Percentiles rank a stretch among this genome's conserved stretches.
These are phyloP conservation scores for Phytophthora pseudosyringae DNA, from an alignment of 352 stramenopile species.

Conservation along the genomic window DNA sequence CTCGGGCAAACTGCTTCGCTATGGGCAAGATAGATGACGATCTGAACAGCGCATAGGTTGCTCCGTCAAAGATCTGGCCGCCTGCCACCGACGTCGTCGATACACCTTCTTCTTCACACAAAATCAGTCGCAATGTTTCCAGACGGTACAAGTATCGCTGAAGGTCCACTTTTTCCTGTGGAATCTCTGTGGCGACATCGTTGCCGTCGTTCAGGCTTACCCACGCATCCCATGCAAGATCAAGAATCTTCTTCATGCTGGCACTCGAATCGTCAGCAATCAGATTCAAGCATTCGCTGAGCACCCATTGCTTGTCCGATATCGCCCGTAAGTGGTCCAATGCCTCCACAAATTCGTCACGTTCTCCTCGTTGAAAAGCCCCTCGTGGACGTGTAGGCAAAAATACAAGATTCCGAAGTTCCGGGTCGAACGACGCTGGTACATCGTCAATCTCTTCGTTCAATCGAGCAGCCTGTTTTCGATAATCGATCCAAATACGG, in stretches of 20 bases:
- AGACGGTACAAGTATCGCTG: constrained; percentile 53
- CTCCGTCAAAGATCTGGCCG: constrained; percentile 56
- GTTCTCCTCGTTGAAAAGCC: constrained; percentile 21
- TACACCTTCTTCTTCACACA: constrained; percentile 38
- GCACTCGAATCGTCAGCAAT: constrained; percentile 47
- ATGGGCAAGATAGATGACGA: constrained; percentile 39
- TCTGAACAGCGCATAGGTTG: constrained; percentile 37
- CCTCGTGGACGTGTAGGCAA: constrained; percentile 22
- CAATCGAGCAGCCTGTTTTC: constrained; percentile 20
- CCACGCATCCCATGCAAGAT: constrained; percentile 45
- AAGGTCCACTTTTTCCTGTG: constrained; percentile 31
- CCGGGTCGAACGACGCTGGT: not conserved
- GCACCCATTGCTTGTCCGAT: constrained; percentile 55
- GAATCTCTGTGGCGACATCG: constrained; percentile 13
- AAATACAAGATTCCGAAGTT: constrained; percentile 20
- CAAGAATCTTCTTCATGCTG: constrained; percentile 72
- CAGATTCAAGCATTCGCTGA: constrained; percentile 49
- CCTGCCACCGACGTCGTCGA: constrained; percentile 18
- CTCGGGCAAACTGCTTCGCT: constrained; percentile 53
- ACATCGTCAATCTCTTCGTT: not conserved
- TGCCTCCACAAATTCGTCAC: constrained; percentile 40
- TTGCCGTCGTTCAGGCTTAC: constrained; percentile 13
- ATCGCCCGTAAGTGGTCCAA: constrained; percentile 53
- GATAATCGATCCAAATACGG: constrained; percentile 56
- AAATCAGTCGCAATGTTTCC: constrained; percentile 50